Evolutionary conservation across 352 stramenopile species (phyloP).

Genomic region (Phytophthora boehmeriae): DNA sequence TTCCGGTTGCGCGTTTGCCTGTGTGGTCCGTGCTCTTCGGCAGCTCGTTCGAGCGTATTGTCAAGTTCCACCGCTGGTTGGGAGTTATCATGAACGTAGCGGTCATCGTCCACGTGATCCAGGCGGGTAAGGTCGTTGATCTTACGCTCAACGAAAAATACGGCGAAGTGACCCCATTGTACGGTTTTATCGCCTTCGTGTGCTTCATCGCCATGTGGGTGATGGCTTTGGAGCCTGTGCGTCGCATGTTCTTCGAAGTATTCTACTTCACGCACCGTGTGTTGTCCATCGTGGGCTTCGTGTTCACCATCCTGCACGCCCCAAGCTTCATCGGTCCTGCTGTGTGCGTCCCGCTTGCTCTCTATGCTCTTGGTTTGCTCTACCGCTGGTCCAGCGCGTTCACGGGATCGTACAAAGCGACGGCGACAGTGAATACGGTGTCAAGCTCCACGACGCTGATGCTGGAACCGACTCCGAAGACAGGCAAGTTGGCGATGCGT

Average conservation of each 20-base stretch:
- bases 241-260: slow-evolving; percentile 70
- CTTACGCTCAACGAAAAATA: slow-evolving; percentile 53
- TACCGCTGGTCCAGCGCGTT: slow-evolving; percentile 59
- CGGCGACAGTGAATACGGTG: slow-evolving; percentile 38
- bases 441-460: slow-evolving; percentile 63
- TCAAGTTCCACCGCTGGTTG: slow-evolving; percentile 89
- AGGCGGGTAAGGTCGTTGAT: slow-evolving; percentile 47
- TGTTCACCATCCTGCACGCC: slow-evolving; percentile 77
- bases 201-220: slow-evolving; percentile 61
- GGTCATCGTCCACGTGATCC: slow-evolving; percentile 64
- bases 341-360: slow-evolving; percentile 59
- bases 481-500: slow-evolving; percentile 58
- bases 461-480: slow-evolving; percentile 58
- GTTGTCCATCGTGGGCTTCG: slow-evolving; percentile 71
- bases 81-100: slow-evolving; percentile 60
- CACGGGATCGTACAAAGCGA: slow-evolving; percentile 51
- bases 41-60: slow-evolving; percentile 78
- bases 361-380: slow-evolving; percentile 66
- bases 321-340: slow-evolving; percentile 59
- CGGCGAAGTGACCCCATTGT: slow-evolving; percentile 59
- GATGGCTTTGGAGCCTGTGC: slow-evolving; percentile 64
- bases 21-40: slow-evolving; percentile 77
- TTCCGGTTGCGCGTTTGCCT: slow-evolving; percentile 62
- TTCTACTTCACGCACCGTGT: slow-evolving; percentile 84
- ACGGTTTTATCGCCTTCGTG: slow-evolving; percentile 67